Base-by-base conservation (phyloP, 108 stramenopile genomes). In the Epithemia pelagica region DNA sequence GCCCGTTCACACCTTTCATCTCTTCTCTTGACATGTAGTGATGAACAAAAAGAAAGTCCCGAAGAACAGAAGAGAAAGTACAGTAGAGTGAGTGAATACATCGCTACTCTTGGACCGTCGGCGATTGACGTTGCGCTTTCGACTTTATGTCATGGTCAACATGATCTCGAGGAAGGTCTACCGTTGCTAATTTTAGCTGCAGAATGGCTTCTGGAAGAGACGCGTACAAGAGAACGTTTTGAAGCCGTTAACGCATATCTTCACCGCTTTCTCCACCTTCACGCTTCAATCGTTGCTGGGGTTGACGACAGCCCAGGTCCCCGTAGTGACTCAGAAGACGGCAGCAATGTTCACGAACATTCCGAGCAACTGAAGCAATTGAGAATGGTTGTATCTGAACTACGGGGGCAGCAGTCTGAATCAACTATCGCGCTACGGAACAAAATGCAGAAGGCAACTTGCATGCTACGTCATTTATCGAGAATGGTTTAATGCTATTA, bases 121-220 rank as follows among this genome's bases (percentile, higher is more conserved):
- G 87, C 93, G n/a, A 94, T 96, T 71, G 95, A 96, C 64, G 87
- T 95, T n/a, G 87, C 89, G 52, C 70, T 96, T 21, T 85, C 86
- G 1, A 83, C 86, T 2, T 78, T 94, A 18, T 94, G 92, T 78
- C 78, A 74, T 63, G 92, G 92, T 20, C 78, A 74, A 65, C 92
- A 94, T 64, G 92, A 94, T 75, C 64, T 91, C 24, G 86, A 89
- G 25, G 89, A 89, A 24, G 92, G 92, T 22, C 68, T 94, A n/a
- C 82, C 77, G 18, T 67, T 94, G 27, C 72, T 94, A 54, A 69
- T 72, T 59, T 68, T 87, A 21, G 82, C 87, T 46, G 78, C 80
- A 25, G 51, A 68, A 57, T 94, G 89, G 87, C 74, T 94, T n/a
- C 27, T 89, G 30, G 84, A 90, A 64, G 85, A 87, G 10, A 80